Base-by-base conservation (phyloP, 257 asterid species). In the Sherardia arvensis region DNA sequence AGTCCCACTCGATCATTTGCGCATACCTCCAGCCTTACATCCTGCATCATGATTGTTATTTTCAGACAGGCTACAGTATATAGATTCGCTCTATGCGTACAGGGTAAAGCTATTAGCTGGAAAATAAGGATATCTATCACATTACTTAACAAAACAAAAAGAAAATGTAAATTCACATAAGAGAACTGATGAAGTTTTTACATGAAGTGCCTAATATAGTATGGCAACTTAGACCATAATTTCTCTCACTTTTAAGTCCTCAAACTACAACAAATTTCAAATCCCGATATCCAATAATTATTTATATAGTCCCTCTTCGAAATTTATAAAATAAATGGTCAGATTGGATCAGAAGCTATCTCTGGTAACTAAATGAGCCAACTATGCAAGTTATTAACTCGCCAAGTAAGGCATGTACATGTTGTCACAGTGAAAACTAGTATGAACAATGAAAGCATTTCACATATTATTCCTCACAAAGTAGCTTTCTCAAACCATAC, bases 1-100 rank as follows among this genome's bases (percentile, higher is more conserved):
- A 92, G 77, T 5, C 97, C 99, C n/a, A 92, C 94, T 27, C 97
- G 81, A 75, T 92, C 99, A 80, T 89, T 89, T 43, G 99, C 97
- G 23, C 99, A 80, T 48, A 92, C 79, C 73, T 92, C 97, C 71
- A 89, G 74, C 75, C 94, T 85, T 61, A 87, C 76, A 22, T 95
- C 99, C 96, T 92, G 81, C 65, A 59, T 67, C 14, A 43, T 26
- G 34, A 66, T 67, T 55, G n/a, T n/a, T 60, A 25, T 43, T 27
- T 30, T 47, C 45, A 26, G 30, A 57, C 53, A 63, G 64, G 57
- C 45, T 29, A 22, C 23, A 29, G 3, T 51, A 8, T 9, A 0
- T 20, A 4, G 29, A 22, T 8, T 23, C 1, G 18, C 10, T 34
- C 33, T 36, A 11, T 8, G 10, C 33, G 26, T 47, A 32, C 54